Evolutionary conservation across 495 filamentous ascomycete genomes (phyloP).

Genomic region (Penicillium paxilli): DNA sequence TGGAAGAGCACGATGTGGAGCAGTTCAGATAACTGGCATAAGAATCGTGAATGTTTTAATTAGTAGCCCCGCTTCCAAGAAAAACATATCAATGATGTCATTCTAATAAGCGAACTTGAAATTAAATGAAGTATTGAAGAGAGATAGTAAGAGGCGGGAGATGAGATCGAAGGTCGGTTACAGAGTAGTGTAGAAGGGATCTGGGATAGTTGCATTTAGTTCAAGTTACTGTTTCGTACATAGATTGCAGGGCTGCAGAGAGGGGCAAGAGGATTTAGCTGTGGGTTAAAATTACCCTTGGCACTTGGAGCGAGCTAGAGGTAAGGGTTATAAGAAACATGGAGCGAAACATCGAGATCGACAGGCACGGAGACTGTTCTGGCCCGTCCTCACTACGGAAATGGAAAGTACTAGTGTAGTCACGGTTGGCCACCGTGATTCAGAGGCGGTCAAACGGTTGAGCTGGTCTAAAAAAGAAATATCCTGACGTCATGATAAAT

Average conservation of each 20-base stretch:
- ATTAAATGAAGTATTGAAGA: too few relatives aligned
- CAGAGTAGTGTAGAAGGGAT: neutral
- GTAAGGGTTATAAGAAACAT: constrained; percentile 5
- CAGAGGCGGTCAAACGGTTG: neutral
- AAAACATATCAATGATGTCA: constrained; percentile 3
- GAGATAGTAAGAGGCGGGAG: too few relatives aligned
- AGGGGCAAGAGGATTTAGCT: constrained; percentile 5
- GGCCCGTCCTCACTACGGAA: neutral
- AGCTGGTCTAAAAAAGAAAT: neutral
- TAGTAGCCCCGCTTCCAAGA: constrained; percentile 7
- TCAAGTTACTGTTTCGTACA: neutral
- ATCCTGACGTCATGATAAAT: neutral
- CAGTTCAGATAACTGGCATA: too few relatives aligned
- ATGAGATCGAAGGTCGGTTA: too few relatives aligned
- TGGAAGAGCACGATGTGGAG: neutral
- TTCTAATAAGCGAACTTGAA: neutral
- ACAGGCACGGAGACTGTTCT: constrained; percentile 7
- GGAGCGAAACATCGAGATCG: constrained; percentile 1
- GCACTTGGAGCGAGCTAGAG: constrained; percentile 5
- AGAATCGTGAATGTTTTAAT: too few relatives aligned
- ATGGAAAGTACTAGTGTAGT: constrained; percentile 5
- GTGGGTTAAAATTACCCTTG: neutral
- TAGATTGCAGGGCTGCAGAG: neutral
- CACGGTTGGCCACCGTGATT: neutral
- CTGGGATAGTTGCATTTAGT: neutral